A percentile compares a stretch with the other conserved stretches of the same genome.
Evolutionary conservation across 139 green algal genomes (phyloP).

Genomic region (Closterium sp.): DNA sequence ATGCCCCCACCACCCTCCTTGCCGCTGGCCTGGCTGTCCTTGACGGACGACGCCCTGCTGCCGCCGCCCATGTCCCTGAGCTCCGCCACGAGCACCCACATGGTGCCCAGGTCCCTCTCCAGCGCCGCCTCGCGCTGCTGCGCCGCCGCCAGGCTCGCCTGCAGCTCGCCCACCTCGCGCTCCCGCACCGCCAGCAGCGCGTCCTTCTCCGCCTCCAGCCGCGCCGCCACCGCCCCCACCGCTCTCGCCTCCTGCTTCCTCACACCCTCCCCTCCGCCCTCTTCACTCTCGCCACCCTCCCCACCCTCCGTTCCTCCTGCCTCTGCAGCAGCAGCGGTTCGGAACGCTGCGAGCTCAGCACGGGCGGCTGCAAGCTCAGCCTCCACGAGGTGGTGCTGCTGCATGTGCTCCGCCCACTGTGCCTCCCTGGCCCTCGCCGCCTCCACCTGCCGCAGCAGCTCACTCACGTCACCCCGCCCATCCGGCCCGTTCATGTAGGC

Average conservation of each 20-base stretch:
- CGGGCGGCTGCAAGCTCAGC: neutral
- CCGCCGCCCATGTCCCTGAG: neutral
- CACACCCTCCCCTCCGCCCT: neutral
- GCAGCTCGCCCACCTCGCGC: constrained; percentile 9
- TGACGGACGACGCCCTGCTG: neutral
- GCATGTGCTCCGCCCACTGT: neutral
- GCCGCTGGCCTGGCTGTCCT: neutral
- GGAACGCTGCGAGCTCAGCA: constrained; percentile 11
- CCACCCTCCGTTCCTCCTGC: neutral
- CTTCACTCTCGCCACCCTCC: neutral
- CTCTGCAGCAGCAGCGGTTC: constrained; percentile 8
- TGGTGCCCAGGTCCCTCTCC: constrained; percentile 30
- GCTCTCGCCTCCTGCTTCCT: constrained; percentile 4
- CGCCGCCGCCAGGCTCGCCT: constrained; percentile 14
- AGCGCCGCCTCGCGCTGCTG: constrained; percentile 13
- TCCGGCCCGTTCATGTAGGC: constrained; percentile 3
- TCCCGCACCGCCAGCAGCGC: neutral
- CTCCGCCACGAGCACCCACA: constrained; percentile 38
- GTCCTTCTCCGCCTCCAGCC: neutral
- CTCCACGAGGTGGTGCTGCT: neutral
- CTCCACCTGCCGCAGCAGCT: neutral
- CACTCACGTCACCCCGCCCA: neutral
- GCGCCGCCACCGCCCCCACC: neutral
- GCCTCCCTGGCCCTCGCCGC: neutral
- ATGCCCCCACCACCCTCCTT: neutral